Evolutionary conservation across 306 rosid genomes (phyloP).

Genomic region (Styphnolobium japonicum): DNA sequence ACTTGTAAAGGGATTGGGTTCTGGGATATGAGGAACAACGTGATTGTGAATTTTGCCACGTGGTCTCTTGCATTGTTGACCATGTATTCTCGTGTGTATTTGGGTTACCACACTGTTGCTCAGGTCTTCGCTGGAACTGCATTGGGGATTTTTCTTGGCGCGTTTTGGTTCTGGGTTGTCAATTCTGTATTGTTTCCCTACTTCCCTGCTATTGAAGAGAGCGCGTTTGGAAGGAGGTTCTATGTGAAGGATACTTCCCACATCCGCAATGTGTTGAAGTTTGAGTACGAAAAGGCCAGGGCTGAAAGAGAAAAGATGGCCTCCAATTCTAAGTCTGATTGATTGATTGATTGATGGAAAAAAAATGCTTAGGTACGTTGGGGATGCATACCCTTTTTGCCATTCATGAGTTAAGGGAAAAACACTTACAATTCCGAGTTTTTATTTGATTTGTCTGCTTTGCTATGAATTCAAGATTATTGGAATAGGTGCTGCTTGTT

Average conservation of each 20-base stretch:
- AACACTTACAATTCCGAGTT: neutral
- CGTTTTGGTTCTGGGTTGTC: constrained; percentile 80
- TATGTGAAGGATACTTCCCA: constrained; percentile 88
- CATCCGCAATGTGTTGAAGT: constrained; percentile 75
- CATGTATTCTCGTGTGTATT: constrained; percentile 74
- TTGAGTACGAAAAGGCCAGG: constrained; percentile 85
- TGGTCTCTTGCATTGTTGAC: constrained; percentile 72
- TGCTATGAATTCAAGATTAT: neutral
- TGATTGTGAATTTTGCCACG: constrained; percentile 24
- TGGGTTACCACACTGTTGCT: constrained; percentile 78
- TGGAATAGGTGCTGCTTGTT: neutral
- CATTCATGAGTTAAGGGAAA: too few species aligned
- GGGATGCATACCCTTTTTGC: neutral
- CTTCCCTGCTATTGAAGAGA: constrained; percentile 76
- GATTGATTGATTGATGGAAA: constrained; percentile 18
- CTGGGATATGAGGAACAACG: constrained; percentile 36
- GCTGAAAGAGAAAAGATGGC: constrained; percentile 48
- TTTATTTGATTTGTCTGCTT: neutral
- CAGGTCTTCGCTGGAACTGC: constrained; percentile 91
- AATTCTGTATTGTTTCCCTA: constrained; percentile 36
- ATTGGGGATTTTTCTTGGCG: constrained; percentile 69
- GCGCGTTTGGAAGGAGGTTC: constrained; percentile 61
- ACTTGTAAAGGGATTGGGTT: constrained; percentile 38
- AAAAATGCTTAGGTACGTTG: neutral
- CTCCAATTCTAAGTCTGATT: constrained; percentile 40